A percentile compares a stretch with the other conserved stretches of the same genome.
Conservation (phyloP, 108 stramenopile genomes). For the Nitzschia sp. region DNA sequence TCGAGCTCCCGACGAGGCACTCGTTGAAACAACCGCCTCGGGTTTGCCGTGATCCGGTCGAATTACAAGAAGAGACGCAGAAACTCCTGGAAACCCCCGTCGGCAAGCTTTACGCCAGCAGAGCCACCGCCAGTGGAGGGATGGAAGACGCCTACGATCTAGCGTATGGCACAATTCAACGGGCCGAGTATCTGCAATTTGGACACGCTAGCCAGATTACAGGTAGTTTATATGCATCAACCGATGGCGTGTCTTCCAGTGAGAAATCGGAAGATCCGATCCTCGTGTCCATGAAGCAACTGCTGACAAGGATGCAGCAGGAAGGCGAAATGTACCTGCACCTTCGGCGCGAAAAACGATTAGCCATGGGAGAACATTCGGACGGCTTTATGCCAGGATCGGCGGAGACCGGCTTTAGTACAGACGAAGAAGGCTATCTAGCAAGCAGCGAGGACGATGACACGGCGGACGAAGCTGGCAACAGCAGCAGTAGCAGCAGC, state of each 20-base stretch:
- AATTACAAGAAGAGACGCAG: constrained; percentile 55
- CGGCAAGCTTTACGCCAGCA: constrained; percentile 55
- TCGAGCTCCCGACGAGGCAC: constrained; percentile 65
- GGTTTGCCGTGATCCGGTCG: constrained; percentile 51
- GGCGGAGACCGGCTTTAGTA: constrained; percentile 15
- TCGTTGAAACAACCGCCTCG: constrained; percentile 67
- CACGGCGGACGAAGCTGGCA: constrained; percentile 18
- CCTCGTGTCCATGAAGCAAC: constrained; percentile 42
- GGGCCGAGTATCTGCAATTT: constrained; percentile 62
- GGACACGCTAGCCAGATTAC: constrained; percentile 43
- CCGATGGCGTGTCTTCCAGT: constrained; percentile 23
- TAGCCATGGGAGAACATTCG: constrained; percentile 23
- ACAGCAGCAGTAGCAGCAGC: constrained; percentile 7
- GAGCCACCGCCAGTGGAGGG: constrained; percentile 37
- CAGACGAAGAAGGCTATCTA: constrained; percentile 27
- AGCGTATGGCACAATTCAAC: constrained; percentile 52
- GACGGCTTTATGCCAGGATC: neutral
- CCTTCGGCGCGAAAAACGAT: constrained; percentile 40
- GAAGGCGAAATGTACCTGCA: constrained; percentile 66
- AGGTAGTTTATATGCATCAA: constrained; percentile 13
- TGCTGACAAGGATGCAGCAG: constrained; percentile 51
- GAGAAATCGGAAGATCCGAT: constrained; percentile 25
- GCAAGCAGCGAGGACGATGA: constrained; percentile 19
- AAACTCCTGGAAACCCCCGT: constrained; percentile 61
- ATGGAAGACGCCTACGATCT: constrained; percentile 54